These are phyloP conservation scores for Takashimella tepidaria DNA, from an alignment of 1,284 basidiomycete genomes.

Conservation along the genomic window DNA sequence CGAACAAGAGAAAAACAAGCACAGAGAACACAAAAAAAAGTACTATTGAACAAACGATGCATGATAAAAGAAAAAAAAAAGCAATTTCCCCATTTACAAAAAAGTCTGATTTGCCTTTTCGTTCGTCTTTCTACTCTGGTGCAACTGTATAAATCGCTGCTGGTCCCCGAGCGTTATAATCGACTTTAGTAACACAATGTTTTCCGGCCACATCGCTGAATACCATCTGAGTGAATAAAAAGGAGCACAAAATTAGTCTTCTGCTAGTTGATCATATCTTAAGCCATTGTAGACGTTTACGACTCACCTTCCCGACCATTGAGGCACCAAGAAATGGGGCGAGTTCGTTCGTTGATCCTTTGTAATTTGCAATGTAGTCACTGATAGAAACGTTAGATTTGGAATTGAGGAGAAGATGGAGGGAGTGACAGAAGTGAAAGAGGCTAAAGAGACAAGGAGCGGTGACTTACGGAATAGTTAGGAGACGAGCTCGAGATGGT, in stretches of 20 bases:
- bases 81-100: no score
- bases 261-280: neutral
- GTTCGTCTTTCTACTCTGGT: neutral
- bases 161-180: slow-evolving; percentile 47
- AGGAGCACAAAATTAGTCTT: neutral
- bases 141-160: slow-evolving; percentile 30
- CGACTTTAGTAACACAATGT: slow-evolving; percentile 43
- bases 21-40: no score
- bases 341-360: slow-evolving; percentile 73
- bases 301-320: slow-evolving; percentile 73
- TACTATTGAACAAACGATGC: no score
- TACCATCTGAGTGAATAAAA: slow-evolving; percentile 17
- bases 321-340: slow-evolving; percentile 82
- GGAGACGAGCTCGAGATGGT: slow-evolving; percentile 59
- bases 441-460: neutral
- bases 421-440: neutral
- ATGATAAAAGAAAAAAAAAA: no score
- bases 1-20: no score
- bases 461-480: slow-evolving; percentile 60
- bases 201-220: slow-evolving; percentile 40
- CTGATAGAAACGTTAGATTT: slow-evolving; percentile 11
- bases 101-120: no score
- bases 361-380: slow-evolving; percentile 87
- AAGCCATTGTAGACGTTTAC: neutral
- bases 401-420: neutral